Conservation (phyloP, 805 yeast genomes). For the Kuraishia ogatae region DNA sequence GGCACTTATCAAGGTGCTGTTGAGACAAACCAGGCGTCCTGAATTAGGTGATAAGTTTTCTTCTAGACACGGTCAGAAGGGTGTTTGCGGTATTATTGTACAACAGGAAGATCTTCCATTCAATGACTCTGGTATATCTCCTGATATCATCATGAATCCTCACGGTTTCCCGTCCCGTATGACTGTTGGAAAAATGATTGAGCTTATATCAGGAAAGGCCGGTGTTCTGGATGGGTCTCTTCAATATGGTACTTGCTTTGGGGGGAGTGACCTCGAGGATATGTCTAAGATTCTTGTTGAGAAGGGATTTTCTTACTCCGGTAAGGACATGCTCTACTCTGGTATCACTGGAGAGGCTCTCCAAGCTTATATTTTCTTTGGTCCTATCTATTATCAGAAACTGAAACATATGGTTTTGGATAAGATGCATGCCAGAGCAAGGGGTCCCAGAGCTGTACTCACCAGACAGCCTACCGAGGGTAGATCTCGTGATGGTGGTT, state of each 20-base stretch:
- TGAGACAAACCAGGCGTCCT: conserved; percentile 95
- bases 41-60: conserved; percentile 97
- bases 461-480: conserved; percentile 99
- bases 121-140: conserved; percentile 83
- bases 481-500: conserved; percentile 97
- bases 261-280: conserved; percentile 93
- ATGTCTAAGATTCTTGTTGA: conserved; percentile 88
- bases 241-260: conserved; percentile 97
- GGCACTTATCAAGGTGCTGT: conserved; percentile 82
- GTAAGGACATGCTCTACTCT: conserved; percentile 95
- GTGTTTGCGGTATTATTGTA: conserved; percentile 97
- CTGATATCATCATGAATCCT: conserved; percentile 97
- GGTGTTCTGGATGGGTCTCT: conserved; percentile 89
- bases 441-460: conserved; percentile 97
- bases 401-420: conserved; percentile 98
- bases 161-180: conserved; percentile 99
- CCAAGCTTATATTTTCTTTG: conserved; percentile 96
- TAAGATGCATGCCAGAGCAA: conserved; percentile 99
- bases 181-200: conserved; percentile 99
- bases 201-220: conserved; percentile 92
- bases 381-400: conserved; percentile 96
- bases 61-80: conserved; percentile 97
- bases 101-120: conserved; percentile 96
- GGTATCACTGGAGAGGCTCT: conserved; percentile 97
- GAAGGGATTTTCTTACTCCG: conserved; percentile 88